These are phyloP conservation scores for Sugiyamaella boreocaroliniensis DNA, from an alignment of 805 yeast genomes.

Conservation along the genomic window DNA sequence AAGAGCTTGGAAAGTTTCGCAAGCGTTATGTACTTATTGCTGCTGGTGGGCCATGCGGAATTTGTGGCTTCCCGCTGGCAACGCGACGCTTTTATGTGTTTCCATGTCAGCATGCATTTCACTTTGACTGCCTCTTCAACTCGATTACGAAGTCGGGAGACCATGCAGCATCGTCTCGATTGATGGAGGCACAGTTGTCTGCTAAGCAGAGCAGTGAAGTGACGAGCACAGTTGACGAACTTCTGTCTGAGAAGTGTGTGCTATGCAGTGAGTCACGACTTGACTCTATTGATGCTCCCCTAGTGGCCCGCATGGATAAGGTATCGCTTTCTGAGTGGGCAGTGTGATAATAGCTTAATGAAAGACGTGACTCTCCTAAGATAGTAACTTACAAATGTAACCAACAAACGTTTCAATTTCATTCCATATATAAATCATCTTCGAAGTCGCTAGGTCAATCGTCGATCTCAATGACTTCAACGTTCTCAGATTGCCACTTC, in stretches of 20 bases:
- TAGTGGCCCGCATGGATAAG: constrained; percentile 29
- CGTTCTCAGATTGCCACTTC: constrained; percentile 6
- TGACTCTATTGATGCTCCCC: constrained; percentile 60
- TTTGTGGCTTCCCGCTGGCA: constrained; percentile 64
- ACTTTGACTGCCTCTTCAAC: constrained; percentile 76
- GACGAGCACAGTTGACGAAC: constrained; percentile 36
- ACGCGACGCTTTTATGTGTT: constrained; percentile 70
- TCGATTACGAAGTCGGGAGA: constrained; percentile 56
- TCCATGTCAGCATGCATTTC: constrained; percentile 88
- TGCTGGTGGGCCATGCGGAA: constrained; percentile 76
- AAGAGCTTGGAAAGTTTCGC: constrained; percentile 46
- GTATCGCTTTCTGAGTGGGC: constrained; percentile 8
- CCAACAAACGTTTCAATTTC: too few relatives aligned
- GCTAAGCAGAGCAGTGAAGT: constrained; percentile 15
- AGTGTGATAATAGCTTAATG: neutral
- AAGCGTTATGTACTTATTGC: constrained; percentile 60
- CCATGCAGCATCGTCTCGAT: constrained; percentile 55
- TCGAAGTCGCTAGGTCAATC: too few relatives aligned
- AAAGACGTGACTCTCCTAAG: neutral
- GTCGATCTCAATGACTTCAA: neutral
- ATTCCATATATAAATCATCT: too few relatives aligned
- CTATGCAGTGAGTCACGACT: constrained; percentile 76
- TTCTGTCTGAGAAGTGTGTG: constrained; percentile 61
- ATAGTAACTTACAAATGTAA: too few relatives aligned
- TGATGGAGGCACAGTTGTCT: constrained; percentile 45